Evolutionary conservation across 768 basidiomycete species (phyloP), one percentile per base, ranked within the genome.

Genomic region (Boletus subparvulus): DNA sequence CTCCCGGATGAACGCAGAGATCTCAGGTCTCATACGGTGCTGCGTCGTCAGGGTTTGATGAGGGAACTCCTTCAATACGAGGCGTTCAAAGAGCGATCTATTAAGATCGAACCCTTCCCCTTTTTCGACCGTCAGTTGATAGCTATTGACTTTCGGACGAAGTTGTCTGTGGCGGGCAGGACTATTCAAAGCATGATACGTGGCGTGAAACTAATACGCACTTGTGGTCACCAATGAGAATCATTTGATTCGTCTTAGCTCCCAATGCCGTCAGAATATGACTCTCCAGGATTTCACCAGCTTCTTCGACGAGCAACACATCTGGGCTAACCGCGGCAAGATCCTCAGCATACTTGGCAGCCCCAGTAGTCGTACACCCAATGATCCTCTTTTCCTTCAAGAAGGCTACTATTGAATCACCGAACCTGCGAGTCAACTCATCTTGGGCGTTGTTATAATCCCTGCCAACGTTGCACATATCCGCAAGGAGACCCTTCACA

Each of bases 211-310:
- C 6, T 3, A 48, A 12, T 4, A 51, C 63, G 9, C 70, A 88
- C 87, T 88, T 83, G 67, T 89, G 87, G 61, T 89, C 87, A 0
- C 87, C 87, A 26, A 89, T 89, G 17, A 89, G 73, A 55, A 88
- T 81, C 51, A 88, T 65, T 30, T 87, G 85, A 6, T 75, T 69
- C 1, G 80, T 81, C 1, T 73, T 59, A 10, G 58, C 55, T 0
- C 80, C 77, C n/a, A 88, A 66, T 0, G 87, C 80, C 0, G 85
- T 86, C 46, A 89, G 58, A 28, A 87, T 70, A 60, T 89, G 87
- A 54, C 83, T 84, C 65, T 88, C 85, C 14, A 89, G 62, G 39
- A 88, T 88, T 61, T 89, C 87, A 6, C 87, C 87, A 0, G 87
- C 87, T 68, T 89, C 87, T 65, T 89, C 87, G 2, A 88, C 84